phyloP scores from a whole-genome alignment of 2,329 filamentous ascomycete species.

The Penicillium concentricum region DNA sequence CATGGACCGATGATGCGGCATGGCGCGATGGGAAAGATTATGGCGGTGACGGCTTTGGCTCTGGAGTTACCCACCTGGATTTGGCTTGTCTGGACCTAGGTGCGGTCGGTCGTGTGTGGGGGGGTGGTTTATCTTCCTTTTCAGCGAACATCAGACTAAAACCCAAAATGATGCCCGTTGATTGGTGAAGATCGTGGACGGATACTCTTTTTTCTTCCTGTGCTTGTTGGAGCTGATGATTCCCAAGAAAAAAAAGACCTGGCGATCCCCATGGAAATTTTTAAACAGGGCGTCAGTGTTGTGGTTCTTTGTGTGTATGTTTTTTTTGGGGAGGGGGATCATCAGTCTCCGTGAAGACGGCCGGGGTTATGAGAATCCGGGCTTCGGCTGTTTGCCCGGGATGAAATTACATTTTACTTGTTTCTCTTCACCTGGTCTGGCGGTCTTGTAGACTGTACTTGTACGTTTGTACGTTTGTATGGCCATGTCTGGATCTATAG shows the following conservation, averaged over 20 bases:
- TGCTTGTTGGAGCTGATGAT: slow-evolving; percentile 12
- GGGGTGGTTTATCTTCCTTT: slow-evolving; percentile 13
- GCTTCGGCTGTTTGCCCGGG: slow-evolving; percentile 25
- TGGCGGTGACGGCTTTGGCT: slow-evolving; percentile 24
- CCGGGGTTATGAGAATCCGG: slow-evolving; percentile 28
- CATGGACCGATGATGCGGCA: slow-evolving; percentile 20
- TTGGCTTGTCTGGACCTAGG: slow-evolving; percentile 1
- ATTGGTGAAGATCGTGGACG: slow-evolving; percentile 12
- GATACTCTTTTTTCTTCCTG: slow-evolving; percentile 14
- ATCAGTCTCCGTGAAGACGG: slow-evolving; percentile 22
- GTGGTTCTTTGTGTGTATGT: slow-evolving; percentile 20
- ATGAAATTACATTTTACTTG: slow-evolving; percentile 28
- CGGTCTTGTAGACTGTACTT: slow-evolving; percentile 3
- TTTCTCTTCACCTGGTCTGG: slow-evolving; percentile 20
- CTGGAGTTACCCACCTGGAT: slow-evolving; percentile 19
- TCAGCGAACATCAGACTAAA: slow-evolving; percentile 16
- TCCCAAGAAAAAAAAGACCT: slow-evolving; percentile 12
- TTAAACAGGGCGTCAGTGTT: slow-evolving; percentile 25
- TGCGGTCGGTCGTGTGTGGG: slow-evolving; percentile 14
- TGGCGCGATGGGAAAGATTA: slow-evolving; percentile 25
- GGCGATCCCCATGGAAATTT: slow-evolving; percentile 16
- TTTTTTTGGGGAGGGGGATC: slow-evolving; percentile 18
- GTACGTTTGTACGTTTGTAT: not conserved
- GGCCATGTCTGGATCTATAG: not conserved
- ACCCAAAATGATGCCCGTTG: slow-evolving; percentile 14